Conservation (phyloP, 129 eudicot genomes). For the Pseudognaphalium luteoalbum region DNA sequence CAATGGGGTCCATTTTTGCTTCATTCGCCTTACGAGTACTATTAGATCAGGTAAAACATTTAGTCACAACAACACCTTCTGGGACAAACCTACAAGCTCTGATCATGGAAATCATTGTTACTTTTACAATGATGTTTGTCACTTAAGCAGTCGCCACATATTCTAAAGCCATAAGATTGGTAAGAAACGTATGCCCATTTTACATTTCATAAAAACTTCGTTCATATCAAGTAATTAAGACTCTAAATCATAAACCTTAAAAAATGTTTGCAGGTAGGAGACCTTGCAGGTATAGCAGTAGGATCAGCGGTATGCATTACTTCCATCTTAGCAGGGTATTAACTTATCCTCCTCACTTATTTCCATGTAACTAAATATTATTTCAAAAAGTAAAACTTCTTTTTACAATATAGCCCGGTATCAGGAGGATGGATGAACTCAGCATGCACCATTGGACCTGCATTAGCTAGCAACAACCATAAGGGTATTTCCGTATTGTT, state of each 20-base stretch:
- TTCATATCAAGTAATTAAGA: background rate
- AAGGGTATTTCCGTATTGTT: constrained; percentile 71
- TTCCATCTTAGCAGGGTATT: constrained; percentile 87
- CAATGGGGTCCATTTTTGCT: constrained; percentile 68
- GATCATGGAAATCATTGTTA: constrained; percentile 81
- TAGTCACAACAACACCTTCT: constrained; percentile 80
- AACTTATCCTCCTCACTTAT: background rate
- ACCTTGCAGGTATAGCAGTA: constrained; percentile 84
- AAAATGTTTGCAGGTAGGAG: constrained; percentile 53
- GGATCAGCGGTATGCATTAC: constrained; percentile 94
- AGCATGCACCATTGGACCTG: constrained; percentile 83
- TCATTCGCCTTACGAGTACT: constrained; percentile 55
- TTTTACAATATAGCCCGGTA: constrained; percentile 45
- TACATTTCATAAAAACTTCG: background rate
- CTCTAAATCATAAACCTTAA: background rate
- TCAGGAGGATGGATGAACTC: constrained; percentile 98
- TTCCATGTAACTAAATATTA: background rate
- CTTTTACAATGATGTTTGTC: constrained; percentile 85
- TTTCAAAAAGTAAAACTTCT: background rate
- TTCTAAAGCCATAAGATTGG: constrained; percentile 43
- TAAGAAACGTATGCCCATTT: background rate
- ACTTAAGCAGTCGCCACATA: constrained; percentile 87
- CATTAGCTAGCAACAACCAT: constrained; percentile 62
- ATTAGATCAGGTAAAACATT: constrained; percentile 50
- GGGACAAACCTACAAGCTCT: constrained; percentile 73